These are phyloP conservation scores for Myotisia sp. DNA, from an alignment of 2,329 filamentous ascomycete genomes.

Conservation along the genomic window DNA sequence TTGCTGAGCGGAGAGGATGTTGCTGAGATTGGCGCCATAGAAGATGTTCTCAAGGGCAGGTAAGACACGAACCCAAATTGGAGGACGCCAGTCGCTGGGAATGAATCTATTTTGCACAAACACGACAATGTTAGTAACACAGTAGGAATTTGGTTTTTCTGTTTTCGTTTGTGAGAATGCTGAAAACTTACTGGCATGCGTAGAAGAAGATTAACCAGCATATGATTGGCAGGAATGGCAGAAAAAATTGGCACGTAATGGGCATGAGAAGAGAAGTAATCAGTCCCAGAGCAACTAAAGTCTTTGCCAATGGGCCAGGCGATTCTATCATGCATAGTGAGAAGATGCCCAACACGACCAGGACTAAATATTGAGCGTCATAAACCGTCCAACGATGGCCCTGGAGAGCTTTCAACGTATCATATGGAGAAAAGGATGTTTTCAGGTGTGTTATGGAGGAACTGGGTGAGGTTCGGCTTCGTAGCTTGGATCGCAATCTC, in stretches of 20 bases:
- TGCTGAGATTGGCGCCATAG: conserved; percentile 89
- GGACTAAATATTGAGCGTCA: conserved; percentile 70
- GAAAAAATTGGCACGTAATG: conserved; percentile 76
- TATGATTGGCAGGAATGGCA: conserved; percentile 73
- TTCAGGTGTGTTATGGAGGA: conserved; percentile 63
- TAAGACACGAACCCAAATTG: conserved; percentile 90
- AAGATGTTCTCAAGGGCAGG: conserved; percentile 92
- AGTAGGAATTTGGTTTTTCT: not conserved
- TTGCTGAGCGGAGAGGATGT: conserved; percentile 84
- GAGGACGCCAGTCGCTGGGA: conserved; percentile 70
- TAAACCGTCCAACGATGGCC: conserved; percentile 67
- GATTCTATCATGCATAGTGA: conserved; percentile 67
- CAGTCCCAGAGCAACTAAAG: conserved; percentile 52
- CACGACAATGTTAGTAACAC: not conserved
- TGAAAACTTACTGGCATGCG: conserved; percentile 62
- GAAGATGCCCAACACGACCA: conserved; percentile 64
- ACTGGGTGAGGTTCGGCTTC: conserved; percentile 50
- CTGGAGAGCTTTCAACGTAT: conserved; percentile 62
- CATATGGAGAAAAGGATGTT: conserved; percentile 65
- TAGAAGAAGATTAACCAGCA: conserved; percentile 87
- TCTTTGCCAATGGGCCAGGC: conserved; percentile 66
- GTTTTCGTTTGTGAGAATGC: not conserved
- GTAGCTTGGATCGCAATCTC: conserved; percentile 54
- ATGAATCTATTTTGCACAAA: conserved; percentile 53
- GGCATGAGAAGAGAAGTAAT: conserved; percentile 63